phyloP scores from a whole-genome alignment of 2,329 filamentous ascomycete species.

The Dothiorella sarmentorum region DNA sequence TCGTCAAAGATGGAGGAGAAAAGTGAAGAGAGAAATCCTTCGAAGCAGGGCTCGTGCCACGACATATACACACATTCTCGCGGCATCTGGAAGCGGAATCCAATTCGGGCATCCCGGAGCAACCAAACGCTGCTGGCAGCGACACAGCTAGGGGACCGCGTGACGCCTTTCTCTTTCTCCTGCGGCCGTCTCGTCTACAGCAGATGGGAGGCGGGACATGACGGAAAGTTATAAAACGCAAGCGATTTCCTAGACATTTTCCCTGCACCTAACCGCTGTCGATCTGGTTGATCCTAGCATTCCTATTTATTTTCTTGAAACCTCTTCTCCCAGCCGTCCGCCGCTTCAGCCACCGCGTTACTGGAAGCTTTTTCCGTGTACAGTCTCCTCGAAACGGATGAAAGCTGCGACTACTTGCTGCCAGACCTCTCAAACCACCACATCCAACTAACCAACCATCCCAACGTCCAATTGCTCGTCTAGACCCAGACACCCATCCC shows the following conservation, averaged over 20 bases:
- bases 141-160: neutral
- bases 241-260: no score
- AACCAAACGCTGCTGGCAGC: neutral
- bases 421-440: no score
- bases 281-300: neutral
- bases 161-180: neutral
- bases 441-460: no score
- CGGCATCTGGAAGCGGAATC: neutral
- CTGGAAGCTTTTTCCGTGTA: no score
- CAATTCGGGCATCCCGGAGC: constrained; percentile 5
- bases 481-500: neutral
- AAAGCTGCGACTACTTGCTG: no score
- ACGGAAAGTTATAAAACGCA: neutral
- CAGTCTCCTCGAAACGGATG: no score
- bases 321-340: neutral
- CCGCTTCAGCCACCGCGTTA: no score
- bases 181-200: no score
- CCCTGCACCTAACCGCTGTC: neutral
- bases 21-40: no score
- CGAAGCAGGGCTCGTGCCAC: neutral
- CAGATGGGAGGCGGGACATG: neutral
- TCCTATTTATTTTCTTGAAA: neutral
- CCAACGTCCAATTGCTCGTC: neutral
- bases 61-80: neutral
- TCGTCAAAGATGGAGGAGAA: no score